Evolutionary conservation across 768 basidiomycete genomes (phyloP), one percentile per base, ranked within the genome.

Genomic region (Cyclocybe cylindracea): DNA sequence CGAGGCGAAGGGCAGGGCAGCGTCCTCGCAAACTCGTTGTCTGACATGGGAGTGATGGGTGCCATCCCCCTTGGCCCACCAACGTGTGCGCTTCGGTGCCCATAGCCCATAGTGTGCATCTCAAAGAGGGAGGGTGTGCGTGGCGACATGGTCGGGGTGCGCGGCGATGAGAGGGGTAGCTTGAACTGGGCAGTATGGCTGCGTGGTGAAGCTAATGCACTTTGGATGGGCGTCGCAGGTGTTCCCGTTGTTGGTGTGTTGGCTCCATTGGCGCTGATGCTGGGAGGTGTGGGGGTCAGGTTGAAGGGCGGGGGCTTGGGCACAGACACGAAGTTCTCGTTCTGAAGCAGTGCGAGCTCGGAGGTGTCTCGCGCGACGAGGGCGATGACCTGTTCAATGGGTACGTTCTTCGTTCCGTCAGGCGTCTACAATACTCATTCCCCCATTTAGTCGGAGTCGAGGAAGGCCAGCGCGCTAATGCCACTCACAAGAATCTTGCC

Each of bases 401-500:
- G 70, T 10, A 72, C 64, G 39, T 84, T 83, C 56, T 85, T 83
- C 2, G 85, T 71, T 35, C 90, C 89, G 40, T 87, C 85, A 29
- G 75, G 74, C 39, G 76, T 69, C 89, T 91, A 34, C 42, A 10
- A 31, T 10, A 16, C 13, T 44, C 13, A 48, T 10, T 11, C 7
- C 16, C 9, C 41, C 4, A 40, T 35, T 11, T 7, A 9, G 18
- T 35, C 13, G 6, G 14, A 2, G 5, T 9, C 7, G 6, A 7
- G 35, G 39, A 2, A 33, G 39, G 39, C 45, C 7, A 44, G 16
- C 4, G 16, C 7, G 18, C 18, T 10, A 43, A 19, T 24, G 14
- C 50, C 40, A 72, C 86, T 45, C 61, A 92, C 88, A 57, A 95
- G 64, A 50, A 96, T 94, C 71, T 91, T 94, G 48, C 85, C 89